Conservation (phyloP, 495 filamentous ascomycete genomes). For the Glarea lozoyensis region DNA sequence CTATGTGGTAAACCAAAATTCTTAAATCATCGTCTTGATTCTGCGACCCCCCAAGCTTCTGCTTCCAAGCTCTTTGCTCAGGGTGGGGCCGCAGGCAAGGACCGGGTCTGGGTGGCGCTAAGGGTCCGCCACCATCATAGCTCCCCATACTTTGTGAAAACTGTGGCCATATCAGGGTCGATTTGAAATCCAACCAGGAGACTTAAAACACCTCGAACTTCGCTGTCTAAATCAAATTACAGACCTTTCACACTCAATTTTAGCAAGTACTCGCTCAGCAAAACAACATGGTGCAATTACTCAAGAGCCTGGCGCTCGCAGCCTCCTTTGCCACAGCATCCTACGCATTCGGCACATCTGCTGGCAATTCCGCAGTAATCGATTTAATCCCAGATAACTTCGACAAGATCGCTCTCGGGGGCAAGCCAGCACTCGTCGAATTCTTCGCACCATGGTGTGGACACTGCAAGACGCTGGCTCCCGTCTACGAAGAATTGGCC, state of each 20-base stretch:
- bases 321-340: conserved; percentile 25
- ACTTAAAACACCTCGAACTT: too few relatives aligned
- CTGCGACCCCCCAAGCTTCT: too few relatives aligned
- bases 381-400: conserved; percentile 88
- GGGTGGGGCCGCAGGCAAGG: too few relatives aligned
- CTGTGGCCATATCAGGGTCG: too few relatives aligned
- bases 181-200: conserved; percentile 4
- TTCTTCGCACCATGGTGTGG: conserved; percentile 99
- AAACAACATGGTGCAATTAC: conserved; percentile 24
- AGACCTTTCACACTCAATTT: too few relatives aligned
- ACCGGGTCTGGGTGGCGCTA: too few relatives aligned
- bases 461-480: conserved; percentile 96
- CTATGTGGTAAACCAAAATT: too few relatives aligned
- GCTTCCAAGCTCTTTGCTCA: too few relatives aligned
- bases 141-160: too few relatives aligned
- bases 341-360: conserved; percentile 7
- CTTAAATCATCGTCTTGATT: too few relatives aligned
- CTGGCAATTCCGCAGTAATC: conserved; percentile 53
- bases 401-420: conserved; percentile 78
- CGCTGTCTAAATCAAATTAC: too few relatives aligned
- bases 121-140: too few relatives aligned
- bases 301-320: conserved; percentile 44
- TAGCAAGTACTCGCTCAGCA: not conserved
- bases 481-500: conserved; percentile 91
- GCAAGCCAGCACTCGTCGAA: conserved; percentile 93